A percentile compares a stretch with the other conserved stretches of the same genome.
These are phyloP conservation scores for Zea mays DNA, from an alignment of 176 grass and related monocot genomes.

Conservation along the genomic window Zm-B73-REFERENCE-NAM-5.0 NC_050105.1:129193001-129193500, in stretches of 20 bases:
- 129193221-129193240: neutral
- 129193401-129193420: too few relatives aligned
- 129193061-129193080: too few relatives aligned
- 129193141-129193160: neutral
- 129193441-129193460: too few relatives aligned
- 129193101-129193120: neutral
- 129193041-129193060: too few relatives aligned
- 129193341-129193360: too few relatives aligned
- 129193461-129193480: neutral
- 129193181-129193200: neutral
- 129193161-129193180: neutral
- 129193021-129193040: too few relatives aligned
- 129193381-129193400: too few relatives aligned
- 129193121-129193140: neutral
- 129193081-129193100: neutral
- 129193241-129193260: neutral
- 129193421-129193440: too few relatives aligned
- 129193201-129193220: neutral
- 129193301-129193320: neutral
- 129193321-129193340: too few relatives aligned
- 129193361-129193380: too few relatives aligned
- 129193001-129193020: too few relatives aligned
- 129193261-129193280: neutral
- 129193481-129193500: neutral
- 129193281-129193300: neutral